Conservation (phyloP, 2,329 filamentous ascomycete genomes). For the Colletotrichum karsti region DNA sequence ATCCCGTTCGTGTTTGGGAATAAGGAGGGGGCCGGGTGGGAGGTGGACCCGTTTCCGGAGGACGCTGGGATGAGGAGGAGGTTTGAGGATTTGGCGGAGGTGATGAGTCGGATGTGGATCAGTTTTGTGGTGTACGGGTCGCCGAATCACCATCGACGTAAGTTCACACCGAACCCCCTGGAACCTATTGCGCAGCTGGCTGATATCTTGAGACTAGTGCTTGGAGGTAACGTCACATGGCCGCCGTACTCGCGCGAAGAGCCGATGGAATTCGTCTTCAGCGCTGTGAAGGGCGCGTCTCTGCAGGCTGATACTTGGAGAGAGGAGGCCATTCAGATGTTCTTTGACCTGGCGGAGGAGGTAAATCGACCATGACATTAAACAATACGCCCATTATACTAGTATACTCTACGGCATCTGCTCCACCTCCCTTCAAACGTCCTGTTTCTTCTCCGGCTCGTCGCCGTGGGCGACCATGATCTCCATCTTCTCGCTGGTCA, state of each 20-base stretch:
- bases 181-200: no score
- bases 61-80: not conserved
- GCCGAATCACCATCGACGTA: not conserved
- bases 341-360: not conserved
- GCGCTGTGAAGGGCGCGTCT: not conserved
- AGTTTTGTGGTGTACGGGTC: not conserved
- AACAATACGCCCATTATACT: no score
- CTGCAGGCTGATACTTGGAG: not conserved
- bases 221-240: not conserved
- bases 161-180: no score
- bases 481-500: conserved; percentile 17
- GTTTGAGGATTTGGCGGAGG: not conserved
- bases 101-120: conserved; percentile 7
- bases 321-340: not conserved
- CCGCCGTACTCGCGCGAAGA: not conserved
- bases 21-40: not conserved
- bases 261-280: not conserved
- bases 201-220: no score
- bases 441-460: not conserved
- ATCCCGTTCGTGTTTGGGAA: not conserved
- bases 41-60: not conserved
- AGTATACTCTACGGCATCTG: no score
- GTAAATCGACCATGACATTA: no score
- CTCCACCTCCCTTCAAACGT: no score
- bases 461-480: conserved; percentile 5